Evolutionary conservation across 2,329 filamentous ascomycete species (phyloP), one percentile per base, ranked within the genome.

Genomic region (Trichoderma brevicompactum): DNA sequence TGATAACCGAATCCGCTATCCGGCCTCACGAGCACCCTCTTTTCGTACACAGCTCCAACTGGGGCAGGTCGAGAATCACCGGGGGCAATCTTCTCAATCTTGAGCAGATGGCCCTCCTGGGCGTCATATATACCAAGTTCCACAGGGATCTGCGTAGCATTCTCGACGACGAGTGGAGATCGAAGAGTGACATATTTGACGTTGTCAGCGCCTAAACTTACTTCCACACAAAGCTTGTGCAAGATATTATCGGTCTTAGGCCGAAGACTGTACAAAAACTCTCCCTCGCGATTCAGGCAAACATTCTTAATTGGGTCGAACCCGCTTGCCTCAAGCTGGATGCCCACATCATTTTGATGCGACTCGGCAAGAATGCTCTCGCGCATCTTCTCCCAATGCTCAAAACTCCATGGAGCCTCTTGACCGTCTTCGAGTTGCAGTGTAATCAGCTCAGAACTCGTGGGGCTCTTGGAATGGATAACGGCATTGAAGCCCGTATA

Each of bases 111-210:
- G 0, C 94, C 94, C 65, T 97, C 90, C 68, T 92, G 87, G 0
- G 88, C 88, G 75, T 94, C 95, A 74, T 92, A 97, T 15, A 99
- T 88, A 15, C 95, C 96, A 23, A 99, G 78, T 76, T 99, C 95
- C 13, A 99, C 89, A 0, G 95, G 94, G 49, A 99, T 97, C 74
- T 99, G 92, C 0, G 95, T 99, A 68, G 95, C 91, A 77, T 99
- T 99, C 75, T 99, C 95, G 7, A 99, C 88, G 0, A 97, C 80
- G 1, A 99, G 81, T 0, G 95, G 95, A 17, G 94, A 98, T 32
- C 95, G 87, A 73, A 99, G 89, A 1, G 94, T 99, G 73, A 99
- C 96, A 75, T 96, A 96, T 80, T 99, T 99, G 79, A 99, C 92
- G 72, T 98, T 98, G 80, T 99, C 94, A 0, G 87, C 81, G n/a